phyloP scores from a whole-genome alignment of 2,329 filamentous ascomycete genomes.

The Penicillium sp. region DNA sequence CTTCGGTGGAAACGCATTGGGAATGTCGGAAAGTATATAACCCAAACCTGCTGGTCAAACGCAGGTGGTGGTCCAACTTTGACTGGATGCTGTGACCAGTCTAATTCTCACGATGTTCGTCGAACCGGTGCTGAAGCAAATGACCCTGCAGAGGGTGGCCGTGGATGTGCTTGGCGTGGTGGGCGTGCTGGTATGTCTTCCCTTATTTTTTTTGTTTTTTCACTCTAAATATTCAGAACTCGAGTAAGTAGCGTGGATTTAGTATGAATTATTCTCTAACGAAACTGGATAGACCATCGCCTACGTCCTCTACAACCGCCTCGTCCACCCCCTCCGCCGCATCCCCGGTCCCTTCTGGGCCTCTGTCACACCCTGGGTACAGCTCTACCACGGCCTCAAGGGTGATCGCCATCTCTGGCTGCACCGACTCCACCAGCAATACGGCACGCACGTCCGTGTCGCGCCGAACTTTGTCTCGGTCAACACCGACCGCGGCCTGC shows the following conservation, averaged over 20 bases:
- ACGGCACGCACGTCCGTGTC: conserved; percentile 71
- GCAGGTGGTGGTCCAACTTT: not conserved
- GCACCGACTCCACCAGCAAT: conserved; percentile 68
- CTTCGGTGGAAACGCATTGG: conserved; percentile 13
- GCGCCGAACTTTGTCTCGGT: conserved; percentile 77
- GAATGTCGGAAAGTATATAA: conserved; percentile 22
- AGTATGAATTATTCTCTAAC: not conserved
- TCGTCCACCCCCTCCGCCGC: conserved; percentile 37
- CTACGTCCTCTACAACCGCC: conserved; percentile 38
- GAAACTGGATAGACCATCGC: conserved; percentile 23
- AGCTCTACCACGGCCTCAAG: conserved; percentile 73
- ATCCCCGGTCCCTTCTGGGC: conserved; percentile 37
- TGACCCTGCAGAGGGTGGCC: conserved; percentile 20
- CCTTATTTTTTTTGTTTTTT: not conserved
- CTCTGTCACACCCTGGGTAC: conserved; percentile 51
- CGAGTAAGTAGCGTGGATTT: not conserved
- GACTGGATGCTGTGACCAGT: conserved; percentile 2
- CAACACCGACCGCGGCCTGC: conserved; percentile 66
- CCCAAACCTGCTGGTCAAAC: not conserved
- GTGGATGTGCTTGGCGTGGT: conserved; percentile 22
- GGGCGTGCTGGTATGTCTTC: conserved; percentile 21
- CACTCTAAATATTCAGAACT: not conserved
- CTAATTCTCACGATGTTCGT: conserved; percentile 25
- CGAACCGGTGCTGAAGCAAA: conserved; percentile 22
- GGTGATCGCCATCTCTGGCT: conserved; percentile 75